Evolutionary conservation across 1,284 basidiomycete species (phyloP).

Genomic region (Pseudozyma pruni): DNA sequence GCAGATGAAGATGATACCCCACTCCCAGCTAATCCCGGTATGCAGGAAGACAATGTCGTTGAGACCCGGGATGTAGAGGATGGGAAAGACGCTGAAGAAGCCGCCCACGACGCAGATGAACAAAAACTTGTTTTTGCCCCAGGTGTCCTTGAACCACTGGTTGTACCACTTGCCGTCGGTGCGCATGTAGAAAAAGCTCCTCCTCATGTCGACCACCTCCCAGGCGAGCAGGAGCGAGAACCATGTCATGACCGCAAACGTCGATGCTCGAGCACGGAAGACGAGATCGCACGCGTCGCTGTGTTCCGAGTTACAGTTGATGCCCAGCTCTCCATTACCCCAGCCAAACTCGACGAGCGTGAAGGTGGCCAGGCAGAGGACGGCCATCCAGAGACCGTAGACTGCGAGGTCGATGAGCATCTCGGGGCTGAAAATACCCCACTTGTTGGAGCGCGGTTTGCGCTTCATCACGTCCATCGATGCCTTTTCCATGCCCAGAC

Average conservation of each 20-base stretch:
- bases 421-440: slow-evolving; percentile 67
- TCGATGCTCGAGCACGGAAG: slow-evolving; percentile 67
- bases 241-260: slow-evolving; percentile 65
- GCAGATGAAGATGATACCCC: slow-evolving; percentile 65
- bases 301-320: slow-evolving; percentile 64
- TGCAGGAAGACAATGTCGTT: slow-evolving; percentile 68
- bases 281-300: slow-evolving; percentile 62
- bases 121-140: slow-evolving; percentile 62
- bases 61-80: slow-evolving; percentile 71
- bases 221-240: slow-evolving; percentile 68
- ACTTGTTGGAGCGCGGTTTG: slow-evolving; percentile 68
- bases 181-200: slow-evolving; percentile 67
- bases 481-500: slow-evolving; percentile 72
- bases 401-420: slow-evolving; percentile 72
- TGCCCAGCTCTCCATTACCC: slow-evolving; percentile 58
- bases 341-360: slow-evolving; percentile 56
- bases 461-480: slow-evolving; percentile 74
- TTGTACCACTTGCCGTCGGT: slow-evolving; percentile 47
- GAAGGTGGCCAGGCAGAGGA: slow-evolving; percentile 70
- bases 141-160: slow-evolving; percentile 61
- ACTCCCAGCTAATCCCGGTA: slow-evolving; percentile 62
- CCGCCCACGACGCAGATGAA: slow-evolving; percentile 68
- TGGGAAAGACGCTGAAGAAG: slow-evolving; percentile 71
- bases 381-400: slow-evolving; percentile 77
- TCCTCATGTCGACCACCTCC: slow-evolving; percentile 66